phyloP scores from a whole-genome alignment of 2,329 filamentous ascomycete genomes.

The Alternaria longipes region DNA sequence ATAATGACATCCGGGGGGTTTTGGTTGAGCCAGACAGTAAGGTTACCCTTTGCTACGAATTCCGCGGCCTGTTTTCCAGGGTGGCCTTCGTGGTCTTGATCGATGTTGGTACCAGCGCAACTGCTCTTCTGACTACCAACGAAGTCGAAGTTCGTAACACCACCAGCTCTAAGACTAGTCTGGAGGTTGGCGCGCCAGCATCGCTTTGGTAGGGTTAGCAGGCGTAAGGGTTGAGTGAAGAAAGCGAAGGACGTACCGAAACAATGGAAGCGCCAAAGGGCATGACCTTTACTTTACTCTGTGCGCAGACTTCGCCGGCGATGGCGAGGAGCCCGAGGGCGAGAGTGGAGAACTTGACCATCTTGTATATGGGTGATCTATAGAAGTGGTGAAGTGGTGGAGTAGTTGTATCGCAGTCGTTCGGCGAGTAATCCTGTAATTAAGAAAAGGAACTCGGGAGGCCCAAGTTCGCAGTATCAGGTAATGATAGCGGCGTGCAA shows the following conservation, averaged over 20 bases:
- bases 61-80: slow-evolving; percentile 53
- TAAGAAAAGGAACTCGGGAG: background rate
- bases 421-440: background rate
- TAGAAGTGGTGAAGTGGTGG: background rate
- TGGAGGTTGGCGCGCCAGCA: slow-evolving; percentile 51
- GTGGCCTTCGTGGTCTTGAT: slow-evolving; percentile 58
- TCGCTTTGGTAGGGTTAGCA: slow-evolving; percentile 32
- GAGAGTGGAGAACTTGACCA: slow-evolving; percentile 34
- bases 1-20: slow-evolving; percentile 56
- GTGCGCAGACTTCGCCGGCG: slow-evolving; percentile 30
- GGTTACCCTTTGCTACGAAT: slow-evolving; percentile 51
- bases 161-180: slow-evolving; percentile 35
- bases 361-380: slow-evolving; percentile 12
- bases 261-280: slow-evolving; percentile 50
- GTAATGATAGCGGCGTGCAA: background rate
- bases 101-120: slow-evolving; percentile 52
- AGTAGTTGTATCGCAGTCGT: background rate
- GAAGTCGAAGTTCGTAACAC: slow-evolving; percentile 45
- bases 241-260: slow-evolving; percentile 28
- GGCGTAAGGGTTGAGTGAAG: background rate
- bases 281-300: slow-evolving; percentile 45
- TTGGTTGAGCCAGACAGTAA: slow-evolving; percentile 52
- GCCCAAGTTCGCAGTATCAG: background rate
- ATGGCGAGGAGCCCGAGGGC: slow-evolving; percentile 34
- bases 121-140: slow-evolving; percentile 47